Percentiles rank a stretch among this genome's conserved stretches.
Conservation (phyloP, 2,329 filamentous ascomycete genomes). For the Chalaropsis thielavioides region DNA sequence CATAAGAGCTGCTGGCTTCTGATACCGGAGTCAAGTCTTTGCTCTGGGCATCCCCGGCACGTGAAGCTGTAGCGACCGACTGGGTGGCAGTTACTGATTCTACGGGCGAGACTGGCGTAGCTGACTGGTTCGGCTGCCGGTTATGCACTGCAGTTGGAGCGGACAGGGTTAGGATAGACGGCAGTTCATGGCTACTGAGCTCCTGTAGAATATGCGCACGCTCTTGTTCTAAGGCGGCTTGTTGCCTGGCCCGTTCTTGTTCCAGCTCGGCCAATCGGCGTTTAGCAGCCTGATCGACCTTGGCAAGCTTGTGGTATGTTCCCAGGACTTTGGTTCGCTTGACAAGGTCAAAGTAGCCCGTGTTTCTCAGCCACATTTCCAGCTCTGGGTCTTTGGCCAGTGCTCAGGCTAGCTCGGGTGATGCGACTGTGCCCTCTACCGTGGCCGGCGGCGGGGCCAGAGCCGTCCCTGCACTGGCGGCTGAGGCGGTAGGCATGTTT, state of each 20-base stretch:
- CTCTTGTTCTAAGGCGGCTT: conserved; percentile 19
- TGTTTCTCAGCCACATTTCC: conserved; percentile 22
- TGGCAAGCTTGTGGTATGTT: conserved; percentile 17
- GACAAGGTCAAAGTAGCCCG: conserved; percentile 20
- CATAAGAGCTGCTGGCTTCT: too few species aligned
- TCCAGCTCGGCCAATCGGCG: conserved; percentile 20
- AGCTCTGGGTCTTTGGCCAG: conserved; percentile 18
- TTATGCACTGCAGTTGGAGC: background rate
- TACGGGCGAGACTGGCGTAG: background rate
- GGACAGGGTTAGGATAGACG: background rate
- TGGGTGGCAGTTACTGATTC: too few species aligned
- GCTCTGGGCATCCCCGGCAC: too few species aligned
- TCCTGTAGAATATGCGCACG: conserved; percentile 19
- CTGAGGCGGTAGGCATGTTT: background rate
- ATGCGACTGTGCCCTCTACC: background rate
- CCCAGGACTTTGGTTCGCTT: conserved; percentile 19
- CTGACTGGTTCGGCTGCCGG: background rate
- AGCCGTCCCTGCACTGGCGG: background rate
- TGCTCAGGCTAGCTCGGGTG: background rate
- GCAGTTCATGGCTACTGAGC: conserved; percentile 13
- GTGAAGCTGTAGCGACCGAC: too few species aligned
- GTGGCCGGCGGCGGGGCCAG: background rate
- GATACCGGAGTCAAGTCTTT: too few species aligned
- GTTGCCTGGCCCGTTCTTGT: conserved; percentile 4
- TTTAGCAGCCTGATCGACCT: conserved; percentile 19